Base-by-base conservation (phyloP, 345 rosid genomes). In the Pistacia integerrima region DNA sequence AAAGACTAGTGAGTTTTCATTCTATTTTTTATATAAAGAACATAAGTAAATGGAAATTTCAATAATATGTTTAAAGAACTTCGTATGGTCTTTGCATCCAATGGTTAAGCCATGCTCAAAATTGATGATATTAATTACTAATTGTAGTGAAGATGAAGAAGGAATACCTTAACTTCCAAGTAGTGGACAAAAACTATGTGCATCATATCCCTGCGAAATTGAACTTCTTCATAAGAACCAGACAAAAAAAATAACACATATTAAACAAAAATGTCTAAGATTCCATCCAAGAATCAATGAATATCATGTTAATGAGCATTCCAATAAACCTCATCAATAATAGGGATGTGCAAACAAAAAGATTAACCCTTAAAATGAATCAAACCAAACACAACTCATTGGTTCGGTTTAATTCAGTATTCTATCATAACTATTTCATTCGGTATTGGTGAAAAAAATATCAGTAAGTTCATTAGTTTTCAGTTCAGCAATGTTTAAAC, bases 161-260 rank as follows among this genome's bases (percentile, higher is more conserved):
- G 64, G 73, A 76, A 14, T 83, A 94, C 98, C 98, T 93, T 93
- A 61, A 91, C 89, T 85, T 94, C 97, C 93, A 91, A 81, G 86
- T 94, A 94, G 88, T 94, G 98, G 76, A 94, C 97, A 38, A 94
- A 90, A 77, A 94, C 98, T 78, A 94, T 91, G 84, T 94, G 97
- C 93, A 86, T 91, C 90, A 91, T 72, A 36, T 92, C 92, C 87
- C 98, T 94, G 96, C 69, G 86, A 81, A 51, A 84, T 76, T 56
- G 10, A 66, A 71, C 51, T 54, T 74, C 64, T 30, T 16, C 51
- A 79, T 73, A 46, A 72, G 72, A 67, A 69, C 57, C 62, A 69
- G 33, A 67, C 17, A 69, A 8, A 38, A 52, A 75, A 72, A 51
- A 56, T 5, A 48, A 64, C 62, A 35, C 11, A 63, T n/a, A 63